These are phyloP conservation scores for Clitopilus passeckerianus DNA, from an alignment of 768 basidiomycete species.

Conservation along the genomic window DNA sequence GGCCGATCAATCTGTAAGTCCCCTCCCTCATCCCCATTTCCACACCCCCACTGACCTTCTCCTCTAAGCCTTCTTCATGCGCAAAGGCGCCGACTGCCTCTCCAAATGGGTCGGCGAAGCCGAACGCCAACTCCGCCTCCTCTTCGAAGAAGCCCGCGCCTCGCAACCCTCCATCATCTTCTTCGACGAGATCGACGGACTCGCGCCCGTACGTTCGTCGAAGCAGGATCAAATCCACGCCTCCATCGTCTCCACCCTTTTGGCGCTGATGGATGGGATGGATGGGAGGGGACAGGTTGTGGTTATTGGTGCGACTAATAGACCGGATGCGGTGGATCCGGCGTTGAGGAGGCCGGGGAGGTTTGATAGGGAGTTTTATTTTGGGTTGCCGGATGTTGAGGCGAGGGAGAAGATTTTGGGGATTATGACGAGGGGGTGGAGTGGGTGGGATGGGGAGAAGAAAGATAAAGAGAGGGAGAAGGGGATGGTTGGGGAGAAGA, in stretches of 20 bases:
- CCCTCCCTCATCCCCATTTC: neutral
- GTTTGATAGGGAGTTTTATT: conserved; percentile 98
- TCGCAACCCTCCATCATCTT: conserved; percentile 97
- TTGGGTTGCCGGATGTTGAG: conserved; percentile 79
- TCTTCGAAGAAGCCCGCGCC: conserved; percentile 93
- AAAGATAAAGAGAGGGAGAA: too few species aligned
- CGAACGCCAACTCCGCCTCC: conserved; percentile 87
- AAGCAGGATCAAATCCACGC: conserved; percentile 99
- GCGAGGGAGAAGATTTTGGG: conserved; percentile 85
- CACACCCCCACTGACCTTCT: neutral
- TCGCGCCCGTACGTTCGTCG: conserved; percentile 96
- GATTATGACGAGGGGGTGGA: conserved; percentile 91
- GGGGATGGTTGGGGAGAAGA: conserved; percentile 54
- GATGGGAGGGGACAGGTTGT: conserved; percentile 96
- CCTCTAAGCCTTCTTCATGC: conserved; percentile 92
- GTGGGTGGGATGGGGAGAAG: conserved; percentile 79
- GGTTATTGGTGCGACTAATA: conserved; percentile 96
- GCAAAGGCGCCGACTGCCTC: conserved; percentile 96
- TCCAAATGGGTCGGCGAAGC: conserved; percentile 99
- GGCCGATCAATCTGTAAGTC: conserved; percentile 83
- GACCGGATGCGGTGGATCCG: conserved; percentile 97
- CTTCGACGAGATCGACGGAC: conserved; percentile 98
- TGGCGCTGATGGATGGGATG: conserved; percentile 99
- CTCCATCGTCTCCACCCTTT: conserved; percentile 90
- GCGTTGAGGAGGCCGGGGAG: conserved; percentile 90